A percentile compares a stretch with the other conserved stretches of the same genome.
These are phyloP conservation scores for Haemoproteus tartakovskyi DNA, from an alignment of 169 alveolate genomes.

Conservation along the genomic window DNA sequence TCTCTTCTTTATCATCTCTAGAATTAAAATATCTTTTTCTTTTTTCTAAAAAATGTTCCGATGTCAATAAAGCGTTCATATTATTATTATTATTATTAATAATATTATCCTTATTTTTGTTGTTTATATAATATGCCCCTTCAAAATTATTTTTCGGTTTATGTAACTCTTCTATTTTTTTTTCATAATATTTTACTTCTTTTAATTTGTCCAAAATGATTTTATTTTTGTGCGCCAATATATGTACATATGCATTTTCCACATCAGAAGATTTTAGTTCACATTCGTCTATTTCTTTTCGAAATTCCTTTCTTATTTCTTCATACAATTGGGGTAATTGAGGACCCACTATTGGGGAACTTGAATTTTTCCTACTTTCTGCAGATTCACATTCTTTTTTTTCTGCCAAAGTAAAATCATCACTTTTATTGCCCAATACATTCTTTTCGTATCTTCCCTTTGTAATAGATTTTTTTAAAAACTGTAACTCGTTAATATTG, in stretches of 20 bases:
- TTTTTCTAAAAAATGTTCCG: background rate
- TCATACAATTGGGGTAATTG: constrained; percentile 33
- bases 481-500: constrained; percentile 3
- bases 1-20: background rate
- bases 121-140: constrained; percentile 50
- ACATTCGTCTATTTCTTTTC: background rate
- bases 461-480: background rate
- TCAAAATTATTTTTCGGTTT: constrained; percentile 62
- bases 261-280: background rate
- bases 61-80: no score
- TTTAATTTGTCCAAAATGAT: constrained; percentile 36
- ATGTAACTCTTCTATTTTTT: constrained; percentile 12
- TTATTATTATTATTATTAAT: constrained; percentile 8
- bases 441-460: background rate
- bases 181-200: constrained; percentile 44
- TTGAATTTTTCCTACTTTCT: background rate
- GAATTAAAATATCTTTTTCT: no score
- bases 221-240: constrained; percentile 11
- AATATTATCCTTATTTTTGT: background rate
- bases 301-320: constrained; percentile 10
- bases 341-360: constrained; percentile 12
- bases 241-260: constrained; percentile 36
- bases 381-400: background rate
- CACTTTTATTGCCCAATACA: background rate
- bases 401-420: background rate